These are phyloP conservation scores for Boletus subparvulus DNA, from an alignment of 768 basidiomycete species.

Conservation along the genomic window DNA sequence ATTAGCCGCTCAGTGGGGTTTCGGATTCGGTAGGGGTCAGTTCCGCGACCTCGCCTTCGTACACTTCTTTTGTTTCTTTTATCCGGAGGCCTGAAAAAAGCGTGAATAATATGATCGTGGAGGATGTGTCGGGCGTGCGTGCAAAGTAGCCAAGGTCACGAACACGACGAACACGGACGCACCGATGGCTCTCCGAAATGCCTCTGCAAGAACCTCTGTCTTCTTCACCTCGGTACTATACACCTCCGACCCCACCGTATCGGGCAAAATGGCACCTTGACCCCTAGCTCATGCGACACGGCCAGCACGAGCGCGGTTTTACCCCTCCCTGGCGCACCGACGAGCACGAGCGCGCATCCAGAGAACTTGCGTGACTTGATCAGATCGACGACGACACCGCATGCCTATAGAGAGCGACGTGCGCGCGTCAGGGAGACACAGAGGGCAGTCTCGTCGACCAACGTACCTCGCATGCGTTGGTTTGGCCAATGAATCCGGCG, in stretches of 20 bases:
- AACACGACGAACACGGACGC: slow-evolving; percentile 29
- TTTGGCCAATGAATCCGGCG: slow-evolving; percentile 91
- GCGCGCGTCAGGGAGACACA: neutral
- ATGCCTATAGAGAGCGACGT: slow-evolving; percentile 55
- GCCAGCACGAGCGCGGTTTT: slow-evolving; percentile 98
- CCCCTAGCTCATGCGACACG: slow-evolving; percentile 89
- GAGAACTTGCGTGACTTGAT: slow-evolving; percentile 92
- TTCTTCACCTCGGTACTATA: slow-evolving; percentile 98
- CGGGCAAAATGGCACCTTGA: slow-evolving; percentile 95
- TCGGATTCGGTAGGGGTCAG: slow-evolving; percentile 95
- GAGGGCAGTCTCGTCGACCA: neutral
- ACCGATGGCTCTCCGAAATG: slow-evolving; percentile 95
- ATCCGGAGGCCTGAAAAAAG: slow-evolving; percentile 71
- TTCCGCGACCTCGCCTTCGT: slow-evolving; percentile 98
- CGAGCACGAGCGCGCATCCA: slow-evolving; percentile 87
- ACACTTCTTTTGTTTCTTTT: slow-evolving; percentile 99
- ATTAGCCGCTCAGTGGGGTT: slow-evolving; percentile 92
- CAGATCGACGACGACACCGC: slow-evolving; percentile 86
- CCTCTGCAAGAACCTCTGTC: slow-evolving; percentile 95
- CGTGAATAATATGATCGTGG: neutral
- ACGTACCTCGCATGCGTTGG: slow-evolving; percentile 82
- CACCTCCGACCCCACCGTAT: slow-evolving; percentile 98
- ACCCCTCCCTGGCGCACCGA: slow-evolving; percentile 95
- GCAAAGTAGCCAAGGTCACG: neutral
- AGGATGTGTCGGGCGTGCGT: no score